A percentile compares a stretch with the other conserved stretches of the same genome.
phyloP scores from a whole-genome alignment of 345 rosid genomes.

The Balakata baccata region DNA sequence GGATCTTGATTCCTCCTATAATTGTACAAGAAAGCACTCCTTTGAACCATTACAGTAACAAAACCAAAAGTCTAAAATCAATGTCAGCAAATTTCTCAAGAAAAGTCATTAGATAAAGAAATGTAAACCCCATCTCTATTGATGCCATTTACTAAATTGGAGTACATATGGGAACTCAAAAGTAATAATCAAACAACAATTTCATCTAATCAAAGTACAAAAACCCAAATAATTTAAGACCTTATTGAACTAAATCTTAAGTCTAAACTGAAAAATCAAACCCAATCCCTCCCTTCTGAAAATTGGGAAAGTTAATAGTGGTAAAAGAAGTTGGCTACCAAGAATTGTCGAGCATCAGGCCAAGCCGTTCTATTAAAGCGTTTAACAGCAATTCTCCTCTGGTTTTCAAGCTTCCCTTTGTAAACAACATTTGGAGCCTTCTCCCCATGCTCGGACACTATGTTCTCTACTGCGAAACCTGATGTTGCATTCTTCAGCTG shows the following conservation, averaged over 20 bases:
- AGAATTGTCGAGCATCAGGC: conserved; percentile 85
- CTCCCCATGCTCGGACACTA: conserved; percentile 93
- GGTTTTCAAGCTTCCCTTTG: conserved; percentile 79
- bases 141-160: not conserved
- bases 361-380: conserved; percentile 83
- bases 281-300: not conserved
- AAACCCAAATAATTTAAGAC: not conserved
- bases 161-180: not conserved
- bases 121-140: not conserved
- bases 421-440: conserved; percentile 96
- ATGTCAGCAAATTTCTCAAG: not conserved
- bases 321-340: conserved; percentile 45
- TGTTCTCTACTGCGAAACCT: conserved; percentile 82
- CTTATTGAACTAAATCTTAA: no score
- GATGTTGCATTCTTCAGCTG: conserved; percentile 77
- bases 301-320: not conserved
- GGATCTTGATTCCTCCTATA: conserved; percentile 83
- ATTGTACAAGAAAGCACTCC: conserved; percentile 9
- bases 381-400: conserved; percentile 76
- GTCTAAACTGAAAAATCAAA: not conserved
- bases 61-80: conserved; percentile 1
- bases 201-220: not conserved
- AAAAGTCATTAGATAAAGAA: not conserved
- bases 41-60: not conserved
- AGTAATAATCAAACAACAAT: not conserved